Conservation (phyloP, 2,329 filamentous ascomycete species). For the Pseudophaeomoniella oleicola region DNA sequence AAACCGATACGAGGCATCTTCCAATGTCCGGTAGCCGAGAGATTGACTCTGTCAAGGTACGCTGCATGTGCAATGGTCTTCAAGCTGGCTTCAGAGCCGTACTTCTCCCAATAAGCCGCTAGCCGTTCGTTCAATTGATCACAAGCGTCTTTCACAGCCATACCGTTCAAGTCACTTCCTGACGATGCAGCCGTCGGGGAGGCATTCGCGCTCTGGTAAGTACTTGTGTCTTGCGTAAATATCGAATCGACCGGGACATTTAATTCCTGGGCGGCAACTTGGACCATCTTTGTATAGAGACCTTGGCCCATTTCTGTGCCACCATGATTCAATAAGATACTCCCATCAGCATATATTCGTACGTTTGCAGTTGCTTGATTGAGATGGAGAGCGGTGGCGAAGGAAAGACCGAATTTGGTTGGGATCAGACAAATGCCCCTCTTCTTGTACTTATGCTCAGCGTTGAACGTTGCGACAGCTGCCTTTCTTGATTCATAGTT, state of each 20-base stretch:
- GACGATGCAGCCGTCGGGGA: slow-evolving; percentile 89
- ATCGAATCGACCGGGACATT: slow-evolving; percentile 65
- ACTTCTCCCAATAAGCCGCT: slow-evolving; percentile 67
- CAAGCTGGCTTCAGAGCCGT: slow-evolving; percentile 67
- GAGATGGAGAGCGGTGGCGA: slow-evolving; percentile 75
- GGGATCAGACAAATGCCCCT: slow-evolving; percentile 74
- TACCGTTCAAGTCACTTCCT: slow-evolving; percentile 88
- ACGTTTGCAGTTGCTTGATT: slow-evolving; percentile 94
- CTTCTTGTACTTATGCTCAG: slow-evolving; percentile 85
- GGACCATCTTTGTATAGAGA: slow-evolving; percentile 90
- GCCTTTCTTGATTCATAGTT: slow-evolving; percentile 55
- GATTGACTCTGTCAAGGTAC: slow-evolving; percentile 91
- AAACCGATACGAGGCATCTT: slow-evolving; percentile 96
- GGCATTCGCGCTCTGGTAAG: slow-evolving; percentile 88
- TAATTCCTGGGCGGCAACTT: slow-evolving; percentile 86
- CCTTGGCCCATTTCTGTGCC: slow-evolving; percentile 98
- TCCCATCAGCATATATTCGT: slow-evolving; percentile 94
- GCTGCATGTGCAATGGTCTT: slow-evolving; percentile 79
- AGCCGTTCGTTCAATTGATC: slow-evolving; percentile 77
- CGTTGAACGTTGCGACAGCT: slow-evolving; percentile 67
- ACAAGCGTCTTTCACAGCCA: slow-evolving; percentile 88
- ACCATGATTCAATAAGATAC: slow-evolving; percentile 81
- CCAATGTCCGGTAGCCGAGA: slow-evolving; percentile 96
- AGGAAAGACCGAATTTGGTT: slow-evolving; percentile 96
- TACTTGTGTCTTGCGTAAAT: slow-evolving; percentile 86